Evolutionary conservation across 306 rosid species (phyloP).

Genomic region (Pyrus bretschneideri): DNA sequence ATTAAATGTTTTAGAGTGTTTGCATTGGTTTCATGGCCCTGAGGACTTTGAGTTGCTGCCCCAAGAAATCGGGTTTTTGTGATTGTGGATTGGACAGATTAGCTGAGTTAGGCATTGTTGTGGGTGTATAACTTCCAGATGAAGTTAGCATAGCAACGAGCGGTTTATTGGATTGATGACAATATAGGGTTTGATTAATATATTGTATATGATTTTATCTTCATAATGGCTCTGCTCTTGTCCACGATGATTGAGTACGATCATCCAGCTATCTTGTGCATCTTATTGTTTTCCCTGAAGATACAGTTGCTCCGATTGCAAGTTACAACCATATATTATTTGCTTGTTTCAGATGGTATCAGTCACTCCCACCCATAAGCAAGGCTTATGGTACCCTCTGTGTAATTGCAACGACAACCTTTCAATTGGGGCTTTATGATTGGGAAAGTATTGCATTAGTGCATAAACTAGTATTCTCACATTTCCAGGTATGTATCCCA

Average conservation of each 20-base stretch:
- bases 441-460: constrained; percentile 24
- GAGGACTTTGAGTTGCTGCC: not conserved
- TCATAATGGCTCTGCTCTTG: not conserved
- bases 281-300: not conserved
- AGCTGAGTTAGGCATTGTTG: not conserved
- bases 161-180: not conserved
- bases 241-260: not conserved
- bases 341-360: constrained; percentile 54
- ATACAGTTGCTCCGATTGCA: not conserved
- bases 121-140: not conserved
- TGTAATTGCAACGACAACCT: constrained; percentile 53
- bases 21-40: not conserved
- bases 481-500: constrained; percentile 57
- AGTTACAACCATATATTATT: constrained; percentile 4
- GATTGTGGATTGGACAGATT: not conserved
- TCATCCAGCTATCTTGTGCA: not conserved
- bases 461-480: constrained; percentile 32
- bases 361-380: constrained; percentile 86
- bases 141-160: not conserved
- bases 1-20: not conserved
- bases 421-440: constrained; percentile 41
- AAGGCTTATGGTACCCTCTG: constrained; percentile 86
- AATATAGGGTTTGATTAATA: not conserved
- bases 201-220: not conserved
- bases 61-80: not conserved